phyloP scores from a whole-genome alignment of 805 yeast species.

The Teunomyces lycoperdinae region DNA sequence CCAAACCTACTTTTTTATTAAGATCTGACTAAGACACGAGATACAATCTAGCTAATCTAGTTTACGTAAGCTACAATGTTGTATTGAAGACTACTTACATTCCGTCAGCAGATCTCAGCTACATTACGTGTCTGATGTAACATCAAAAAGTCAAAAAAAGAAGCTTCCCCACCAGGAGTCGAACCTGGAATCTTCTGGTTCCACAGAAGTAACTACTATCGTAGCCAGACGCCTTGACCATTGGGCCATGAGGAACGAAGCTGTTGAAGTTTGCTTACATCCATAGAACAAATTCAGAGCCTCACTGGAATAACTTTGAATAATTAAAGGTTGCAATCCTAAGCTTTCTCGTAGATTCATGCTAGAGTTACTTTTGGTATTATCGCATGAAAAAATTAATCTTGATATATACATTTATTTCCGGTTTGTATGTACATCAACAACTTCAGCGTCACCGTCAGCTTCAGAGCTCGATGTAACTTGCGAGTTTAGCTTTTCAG shows the following conservation, averaged over 20 bases:
- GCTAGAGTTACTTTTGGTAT: too few species aligned
- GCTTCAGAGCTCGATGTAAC: not conserved
- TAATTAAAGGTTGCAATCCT: not conserved
- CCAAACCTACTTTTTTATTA: too few species aligned
- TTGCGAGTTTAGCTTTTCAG: conserved; percentile 11
- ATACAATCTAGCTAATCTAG: too few species aligned
- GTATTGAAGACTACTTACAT: too few species aligned
- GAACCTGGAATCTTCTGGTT: conserved; percentile 53
- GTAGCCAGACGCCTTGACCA: conserved; percentile 77
- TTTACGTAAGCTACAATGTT: too few species aligned
- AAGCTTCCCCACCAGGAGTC: conserved; percentile 52
- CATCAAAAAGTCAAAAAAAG: conserved; percentile 15
- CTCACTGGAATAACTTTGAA: too few species aligned
- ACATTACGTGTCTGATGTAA: too few species aligned
- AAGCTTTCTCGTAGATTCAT: not conserved
- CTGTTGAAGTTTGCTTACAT: conserved; percentile 10
- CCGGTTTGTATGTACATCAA: not conserved
- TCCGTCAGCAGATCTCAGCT: not conserved
- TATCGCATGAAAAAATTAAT: too few species aligned
- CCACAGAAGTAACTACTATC: conserved; percentile 48
- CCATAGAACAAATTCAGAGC: too few species aligned
- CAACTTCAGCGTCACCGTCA: not conserved
- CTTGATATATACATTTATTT: not conserved
- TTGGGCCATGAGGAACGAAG: conserved; percentile 72
- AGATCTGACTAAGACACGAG: too few species aligned